Base-by-base conservation (phyloP, 768 basidiomycete species). In the Boletus eberwhitei region DNA sequence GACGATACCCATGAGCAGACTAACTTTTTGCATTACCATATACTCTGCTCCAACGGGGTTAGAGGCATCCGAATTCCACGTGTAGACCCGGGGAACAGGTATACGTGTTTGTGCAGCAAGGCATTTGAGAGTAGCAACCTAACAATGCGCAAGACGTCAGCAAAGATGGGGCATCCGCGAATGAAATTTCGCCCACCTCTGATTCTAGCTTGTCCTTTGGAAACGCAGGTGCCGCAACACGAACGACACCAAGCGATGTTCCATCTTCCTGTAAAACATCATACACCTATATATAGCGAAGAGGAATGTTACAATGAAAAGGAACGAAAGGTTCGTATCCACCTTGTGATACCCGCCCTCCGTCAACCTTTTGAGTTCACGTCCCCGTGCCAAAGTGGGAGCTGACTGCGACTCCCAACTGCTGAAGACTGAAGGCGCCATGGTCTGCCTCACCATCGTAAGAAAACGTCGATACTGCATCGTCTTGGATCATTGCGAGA, bases 271-370 rank as follows among this genome's bases (percentile, higher is more conserved):
- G 2, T 8, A 38, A 2, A 38, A 31, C 34, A 1, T 53, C 44
- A 29, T 47, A 46, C n/a, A 47, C 52, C 36, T 46, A 19, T 21
- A 16, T 46, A 19, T 21, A 16, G 31, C 31, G 31, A 12, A 12
- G 22, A 38, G 16, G 14, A 22, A 24, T 39, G 5, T 36, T 17
- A 2, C 22, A 12, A 26, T 2, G 17, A n/a, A 44, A 32, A 36
- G 11, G 13, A 24, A n/a, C 8, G 19, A 35, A 13, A 12, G 8
- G 0, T 11, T 35, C 4, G 22, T 6, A 34, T 21, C 14, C 8
- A 47, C 52, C 43, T 52, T 46, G 6, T 46, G 43, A 36, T 47
- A 52, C 14, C 51, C 41, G 3, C 52, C 52, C 14, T 52, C 52
- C n/a, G 29, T n/a, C 26, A 46, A 8, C 21, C 16, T 47, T 52